phyloP scores from a whole-genome alignment of 805 yeast genomes.

The Wickerhamiella occidentalis region DNA sequence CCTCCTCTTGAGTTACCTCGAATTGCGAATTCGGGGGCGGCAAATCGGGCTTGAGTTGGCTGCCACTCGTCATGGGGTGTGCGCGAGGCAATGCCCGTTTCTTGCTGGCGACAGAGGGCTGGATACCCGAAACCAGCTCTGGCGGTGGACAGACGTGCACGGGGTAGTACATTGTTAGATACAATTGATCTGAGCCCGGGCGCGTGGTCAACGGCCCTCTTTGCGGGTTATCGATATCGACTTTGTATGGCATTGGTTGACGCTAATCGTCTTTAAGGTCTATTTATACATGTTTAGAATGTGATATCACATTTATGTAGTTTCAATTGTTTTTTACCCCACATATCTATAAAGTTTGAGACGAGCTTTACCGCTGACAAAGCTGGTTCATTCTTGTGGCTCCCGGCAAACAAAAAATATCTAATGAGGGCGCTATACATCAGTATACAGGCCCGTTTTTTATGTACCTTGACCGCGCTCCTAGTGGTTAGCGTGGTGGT shows the following conservation, averaged over 20 bases:
- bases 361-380: no score
- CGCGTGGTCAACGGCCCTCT: neutral
- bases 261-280: neutral
- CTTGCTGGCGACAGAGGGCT: neutral
- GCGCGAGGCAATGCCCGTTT: neutral
- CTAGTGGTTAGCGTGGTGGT: constrained; percentile 34
- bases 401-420: neutral
- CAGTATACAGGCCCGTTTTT: constrained; percentile 9
- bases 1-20: neutral
- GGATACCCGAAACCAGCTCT: neutral
- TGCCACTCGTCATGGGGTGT: neutral
- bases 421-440: constrained; percentile 5
- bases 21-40: neutral
- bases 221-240: neutral
- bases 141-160: neutral
- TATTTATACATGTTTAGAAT: no score
- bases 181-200: neutral
- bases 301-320: no score
- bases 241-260: neutral
- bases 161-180: neutral
- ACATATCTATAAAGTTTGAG: no score
- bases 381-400: neutral
- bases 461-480: constrained; percentile 3
- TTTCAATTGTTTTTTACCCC: no score
- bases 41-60: neutral